Percentiles rank a stretch among this genome's conserved stretches.
These are phyloP conservation scores for Cryphonectria nitschkei DNA, from an alignment of 2,329 filamentous ascomycete genomes.

Conservation along the genomic window DNA sequence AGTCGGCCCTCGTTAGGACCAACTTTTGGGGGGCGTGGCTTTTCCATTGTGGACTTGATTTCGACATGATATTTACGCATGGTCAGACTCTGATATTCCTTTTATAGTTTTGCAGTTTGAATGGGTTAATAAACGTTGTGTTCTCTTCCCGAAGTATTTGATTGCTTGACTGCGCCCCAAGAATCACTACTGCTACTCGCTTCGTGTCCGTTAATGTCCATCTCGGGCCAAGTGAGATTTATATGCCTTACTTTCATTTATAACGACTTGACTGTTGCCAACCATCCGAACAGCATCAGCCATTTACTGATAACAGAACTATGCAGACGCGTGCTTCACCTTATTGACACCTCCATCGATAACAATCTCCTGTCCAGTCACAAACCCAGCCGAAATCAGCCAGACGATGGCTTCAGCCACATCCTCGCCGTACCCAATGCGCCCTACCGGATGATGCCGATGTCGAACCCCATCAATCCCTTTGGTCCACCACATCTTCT, in stretches of 20 bases:
- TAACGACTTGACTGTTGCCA: not conserved
- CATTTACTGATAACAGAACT: not conserved
- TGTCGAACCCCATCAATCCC: conserved; percentile 43
- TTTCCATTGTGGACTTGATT: not conserved
- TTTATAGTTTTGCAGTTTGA: not conserved
- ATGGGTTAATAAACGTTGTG: not conserved
- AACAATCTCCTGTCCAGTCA: conserved; percentile 36
- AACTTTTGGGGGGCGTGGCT: not conserved
- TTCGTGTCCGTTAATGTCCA: not conserved
- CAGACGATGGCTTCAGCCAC: conserved; percentile 49
- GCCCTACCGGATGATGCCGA: conserved; percentile 46
- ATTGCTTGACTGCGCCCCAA: too few species aligned
- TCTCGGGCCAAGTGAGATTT: not conserved
- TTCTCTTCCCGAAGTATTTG: not conserved
- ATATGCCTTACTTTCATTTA: not conserved
- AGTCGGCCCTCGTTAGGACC: not conserved
- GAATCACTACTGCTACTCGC: too few species aligned
- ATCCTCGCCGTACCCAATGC: conserved; percentile 49
- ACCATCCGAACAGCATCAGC: not conserved
- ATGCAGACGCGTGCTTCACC: conserved; percentile 33
- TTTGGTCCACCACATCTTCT: conserved; percentile 45
- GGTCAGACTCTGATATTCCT: not conserved
- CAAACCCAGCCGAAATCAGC: conserved; percentile 36
- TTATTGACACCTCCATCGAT: conserved; percentile 36
- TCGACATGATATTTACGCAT: not conserved